Evolutionary conservation across 1,284 basidiomycete species (phyloP).

Genomic region (Ceratobasidium theobromae): DNA sequence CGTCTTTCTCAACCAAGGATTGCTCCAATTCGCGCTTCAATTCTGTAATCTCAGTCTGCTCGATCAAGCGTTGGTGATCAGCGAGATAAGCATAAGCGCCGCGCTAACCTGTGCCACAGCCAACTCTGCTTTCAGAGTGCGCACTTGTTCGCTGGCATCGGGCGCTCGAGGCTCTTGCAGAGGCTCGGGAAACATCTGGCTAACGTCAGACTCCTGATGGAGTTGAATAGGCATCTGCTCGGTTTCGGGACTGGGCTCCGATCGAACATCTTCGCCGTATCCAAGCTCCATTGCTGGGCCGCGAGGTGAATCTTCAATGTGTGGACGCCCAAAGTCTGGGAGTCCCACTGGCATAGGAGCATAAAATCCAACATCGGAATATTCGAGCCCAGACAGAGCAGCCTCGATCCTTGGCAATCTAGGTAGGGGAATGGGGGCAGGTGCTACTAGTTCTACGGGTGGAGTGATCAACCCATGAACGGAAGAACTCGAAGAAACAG

Average conservation of each 20-base stretch:
- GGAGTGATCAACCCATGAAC: neutral
- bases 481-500: neutral
- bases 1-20: slow-evolving; percentile 4
- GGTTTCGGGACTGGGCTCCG: neutral
- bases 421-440: neutral
- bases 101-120: slow-evolving; percentile 3
- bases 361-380: neutral
- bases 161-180: neutral
- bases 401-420: neutral
- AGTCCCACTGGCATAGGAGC: neutral
- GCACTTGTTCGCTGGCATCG: neutral
- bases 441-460: neutral
- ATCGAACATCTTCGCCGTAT: neutral
- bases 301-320: neutral
- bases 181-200: neutral
- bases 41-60: slow-evolving; percentile 8
- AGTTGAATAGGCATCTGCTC: neutral
- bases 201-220: neutral
- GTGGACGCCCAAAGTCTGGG: neutral
- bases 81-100: slow-evolving; percentile 11
- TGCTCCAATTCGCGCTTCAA: slow-evolving; percentile 10
- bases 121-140: slow-evolving; percentile 8
- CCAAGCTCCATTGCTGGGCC: neutral
- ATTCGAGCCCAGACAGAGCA: neutral
- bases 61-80: neutral